Evolutionary conservation across 495 filamentous ascomycete genomes (phyloP).

Genomic region (Barbatosphaeria neglecta): DNA sequence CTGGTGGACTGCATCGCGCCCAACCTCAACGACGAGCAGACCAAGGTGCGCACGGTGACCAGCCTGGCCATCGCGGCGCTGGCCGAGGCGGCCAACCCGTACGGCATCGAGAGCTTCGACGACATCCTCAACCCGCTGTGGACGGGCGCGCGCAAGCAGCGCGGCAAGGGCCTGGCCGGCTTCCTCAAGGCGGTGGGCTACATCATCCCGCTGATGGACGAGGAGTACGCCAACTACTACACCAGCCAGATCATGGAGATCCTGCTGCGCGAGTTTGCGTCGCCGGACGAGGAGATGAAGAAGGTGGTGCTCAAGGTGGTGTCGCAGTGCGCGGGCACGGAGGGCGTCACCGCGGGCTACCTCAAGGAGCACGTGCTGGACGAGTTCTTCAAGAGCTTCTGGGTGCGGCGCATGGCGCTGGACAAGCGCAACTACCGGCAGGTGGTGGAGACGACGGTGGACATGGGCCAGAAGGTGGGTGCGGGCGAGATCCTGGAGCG

Average conservation of each 20-base stretch:
- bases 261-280: conserved; percentile 86
- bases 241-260: conserved; percentile 99
- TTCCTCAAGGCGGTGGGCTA: conserved; percentile 97
- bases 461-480: conserved; percentile 93
- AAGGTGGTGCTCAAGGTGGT: conserved; percentile 97
- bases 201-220: conserved; percentile 98
- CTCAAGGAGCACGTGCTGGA: conserved; percentile 88
- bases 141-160: conserved; percentile 90
- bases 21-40: conserved; percentile 93
- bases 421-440: conserved; percentile 95
- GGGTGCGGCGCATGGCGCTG: conserved; percentile 91
- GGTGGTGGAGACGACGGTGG: conserved; percentile 96
- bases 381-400: conserved; percentile 98
- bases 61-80: conserved; percentile 90
- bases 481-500: conserved; percentile 90
- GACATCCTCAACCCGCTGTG: conserved; percentile 94
- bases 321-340: conserved; percentile 89
- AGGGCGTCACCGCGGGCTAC: conserved; percentile 89
- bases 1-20: conserved; percentile 94
- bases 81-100: conserved; percentile 92
- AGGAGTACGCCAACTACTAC: conserved; percentile 98
- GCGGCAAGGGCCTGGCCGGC: conserved; percentile 89
- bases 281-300: conserved; percentile 99
- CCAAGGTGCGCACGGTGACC: conserved; percentile 93
- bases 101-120: conserved; percentile 98